Evolutionary conservation across 2,329 filamentous ascomycete species (phyloP), one percentile per base, ranked within the genome.

Genomic region (Amauroascus niger): DNA sequence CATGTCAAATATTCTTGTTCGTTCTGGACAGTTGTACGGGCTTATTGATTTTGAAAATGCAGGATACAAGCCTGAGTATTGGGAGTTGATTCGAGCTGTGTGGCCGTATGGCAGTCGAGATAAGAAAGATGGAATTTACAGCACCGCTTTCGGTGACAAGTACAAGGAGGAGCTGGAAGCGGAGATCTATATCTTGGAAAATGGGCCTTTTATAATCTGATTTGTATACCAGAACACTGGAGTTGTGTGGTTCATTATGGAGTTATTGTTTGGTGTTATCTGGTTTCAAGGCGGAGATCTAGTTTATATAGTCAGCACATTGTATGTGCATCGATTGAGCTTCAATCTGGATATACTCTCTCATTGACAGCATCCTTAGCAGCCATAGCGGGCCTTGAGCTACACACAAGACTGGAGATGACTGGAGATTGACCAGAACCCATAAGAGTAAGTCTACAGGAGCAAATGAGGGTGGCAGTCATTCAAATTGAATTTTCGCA

Each of bases 21-120:
- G 43, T 16, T 5, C n/a, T 11, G 56, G 56, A 11, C 39, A 39
- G 9, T 35, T 58, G 20, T 30, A 45, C 46, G 56, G 54, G 5
- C 40, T 58, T n/a, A 45, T 58, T 45, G 54, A 56, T 24, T 58
- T 52, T 39, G 56, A 58, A 43, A 33, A 52, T 44, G 50, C 54
- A 22, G 52, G 54, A 13, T 58, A 50, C 24, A 56, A 52, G 24
- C 56, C 56, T 6, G 56, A 58, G 41, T 58, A 58, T 44, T 58
- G 56, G 56, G 54, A 58, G 48, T 48, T 49, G 14, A 57, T 39
- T 37, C 47, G 47, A 22, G 43, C 44, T 6, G 26, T 55, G 26
- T 53, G 49, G 49, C 28, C 37, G 8, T 52, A 55, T 52, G 28
- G 47, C 9, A 28, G 49, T 28, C 18, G 41, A 2, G 35, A 30